These are phyloP conservation scores for Fragaria vesca DNA, from an alignment of 306 rosid species.

Conservation along the genomic window DNA sequence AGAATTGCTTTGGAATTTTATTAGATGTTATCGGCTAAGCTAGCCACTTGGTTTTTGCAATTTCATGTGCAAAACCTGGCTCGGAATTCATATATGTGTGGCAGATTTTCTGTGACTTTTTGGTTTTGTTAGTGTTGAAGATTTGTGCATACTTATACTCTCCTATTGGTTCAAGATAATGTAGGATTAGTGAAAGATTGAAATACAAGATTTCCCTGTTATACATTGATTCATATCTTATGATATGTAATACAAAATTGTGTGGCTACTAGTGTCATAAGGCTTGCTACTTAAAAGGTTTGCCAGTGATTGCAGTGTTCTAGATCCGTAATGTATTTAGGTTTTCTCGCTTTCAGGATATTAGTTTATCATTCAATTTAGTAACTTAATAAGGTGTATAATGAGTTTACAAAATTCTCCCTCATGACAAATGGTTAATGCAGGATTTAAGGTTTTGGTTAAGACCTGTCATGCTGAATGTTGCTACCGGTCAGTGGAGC, in stretches of 20 bases:
- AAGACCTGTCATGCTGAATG: slow-evolving; percentile 85
- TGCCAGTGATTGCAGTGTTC: neutral
- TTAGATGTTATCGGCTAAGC: neutral
- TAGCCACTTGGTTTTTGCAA: neutral
- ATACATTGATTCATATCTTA: neutral
- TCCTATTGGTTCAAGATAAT: neutral
- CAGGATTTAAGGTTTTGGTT: slow-evolving; percentile 26
- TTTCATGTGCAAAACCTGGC: neutral
- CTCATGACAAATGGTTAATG: slow-evolving; percentile 24
- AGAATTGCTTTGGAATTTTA: neutral
- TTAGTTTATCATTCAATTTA: neutral
- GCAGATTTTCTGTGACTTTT: neutral
- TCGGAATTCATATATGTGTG: neutral
- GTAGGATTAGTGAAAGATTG: neutral
- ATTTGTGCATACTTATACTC: slow-evolving; percentile 2
- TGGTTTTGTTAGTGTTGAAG: neutral
- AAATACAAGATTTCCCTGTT: slow-evolving; percentile 1
- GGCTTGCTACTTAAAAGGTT: slow-evolving; percentile 14
- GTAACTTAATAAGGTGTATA: neutral
- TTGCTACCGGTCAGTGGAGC: slow-evolving; percentile 60
- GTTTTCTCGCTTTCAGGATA: neutral
- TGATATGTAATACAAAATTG: neutral
- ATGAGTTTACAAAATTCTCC: slow-evolving; percentile 1
- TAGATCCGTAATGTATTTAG: neutral
- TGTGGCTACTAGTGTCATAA: slow-evolving; percentile 21